phyloP scores from a whole-genome alignment of 2,329 filamentous ascomycete genomes.

The Saccharata proteae region DNA sequence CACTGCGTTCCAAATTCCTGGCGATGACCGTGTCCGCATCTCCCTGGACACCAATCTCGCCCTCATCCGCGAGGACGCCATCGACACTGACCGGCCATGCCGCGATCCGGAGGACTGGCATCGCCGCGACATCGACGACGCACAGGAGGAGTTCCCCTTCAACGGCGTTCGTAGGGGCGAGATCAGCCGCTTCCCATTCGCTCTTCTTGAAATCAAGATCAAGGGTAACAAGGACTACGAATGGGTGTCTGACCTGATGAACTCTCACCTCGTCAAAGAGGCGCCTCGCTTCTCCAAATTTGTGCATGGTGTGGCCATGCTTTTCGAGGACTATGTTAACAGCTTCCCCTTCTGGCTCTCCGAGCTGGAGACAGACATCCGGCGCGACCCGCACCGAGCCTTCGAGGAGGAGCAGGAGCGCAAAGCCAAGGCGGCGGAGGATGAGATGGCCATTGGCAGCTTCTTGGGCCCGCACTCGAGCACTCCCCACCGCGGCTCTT shows the following conservation, averaged over 20 bases:
- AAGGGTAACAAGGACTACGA: constrained; percentile 56
- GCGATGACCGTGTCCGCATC: constrained; percentile 79
- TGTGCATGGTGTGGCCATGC: constrained; percentile 76
- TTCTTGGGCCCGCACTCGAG: constrained; percentile 49
- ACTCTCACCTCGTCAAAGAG: constrained; percentile 82
- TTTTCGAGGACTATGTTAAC: constrained; percentile 93
- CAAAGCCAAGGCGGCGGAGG: constrained; percentile 67
- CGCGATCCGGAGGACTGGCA: constrained; percentile 86
- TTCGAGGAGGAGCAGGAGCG: constrained; percentile 87
- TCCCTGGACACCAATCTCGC: constrained; percentile 88
- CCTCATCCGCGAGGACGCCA: constrained; percentile 63
- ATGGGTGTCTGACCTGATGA: constrained; percentile 88
- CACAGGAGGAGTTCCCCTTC: constrained; percentile 78
- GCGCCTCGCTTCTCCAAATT: constrained; percentile 93
- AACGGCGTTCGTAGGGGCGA: constrained; percentile 79
- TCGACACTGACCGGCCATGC: constrained; percentile 76
- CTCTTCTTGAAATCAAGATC: constrained; percentile 85
- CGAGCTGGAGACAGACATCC: constrained; percentile 84
- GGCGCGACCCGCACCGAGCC: constrained; percentile 78
- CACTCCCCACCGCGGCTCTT: constrained; percentile 30
- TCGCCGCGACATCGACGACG: constrained; percentile 74
- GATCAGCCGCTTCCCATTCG: constrained; percentile 80
- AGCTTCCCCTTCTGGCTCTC: constrained; percentile 92
- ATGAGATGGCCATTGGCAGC: constrained; percentile 81
- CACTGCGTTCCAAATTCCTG: constrained; percentile 91